Percentiles rank a stretch among this genome's conserved stretches.
phyloP scores from a whole-genome alignment of 2,329 filamentous ascomycete genomes.

The Aspergillus melleus region DNA sequence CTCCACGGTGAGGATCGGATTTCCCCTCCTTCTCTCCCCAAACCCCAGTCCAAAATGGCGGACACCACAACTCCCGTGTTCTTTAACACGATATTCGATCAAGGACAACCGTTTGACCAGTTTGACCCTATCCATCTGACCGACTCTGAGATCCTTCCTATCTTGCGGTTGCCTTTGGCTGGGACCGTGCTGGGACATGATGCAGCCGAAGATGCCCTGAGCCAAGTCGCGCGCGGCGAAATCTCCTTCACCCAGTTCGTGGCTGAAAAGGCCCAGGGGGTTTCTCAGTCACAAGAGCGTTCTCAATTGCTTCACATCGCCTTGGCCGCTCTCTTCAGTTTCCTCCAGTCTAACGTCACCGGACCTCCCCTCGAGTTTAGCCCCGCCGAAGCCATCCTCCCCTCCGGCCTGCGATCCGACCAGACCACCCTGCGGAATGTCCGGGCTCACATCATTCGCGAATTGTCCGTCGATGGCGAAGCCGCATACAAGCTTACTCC shows the following conservation, averaged over 20 bases:
- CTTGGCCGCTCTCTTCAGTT: conserved; percentile 71
- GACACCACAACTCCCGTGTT: conserved; percentile 24
- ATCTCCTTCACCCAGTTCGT: conserved; percentile 40
- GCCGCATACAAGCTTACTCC: conserved; percentile 83
- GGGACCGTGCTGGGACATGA: conserved; percentile 41
- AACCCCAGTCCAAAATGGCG: not conserved
- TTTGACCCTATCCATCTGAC: conserved; percentile 38
- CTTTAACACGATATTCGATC: conserved; percentile 36
- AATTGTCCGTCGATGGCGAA: conserved; percentile 78
- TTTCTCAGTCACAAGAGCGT: conserved; percentile 25
- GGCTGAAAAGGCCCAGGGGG: conserved; percentile 31
- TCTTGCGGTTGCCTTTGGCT: conserved; percentile 39
- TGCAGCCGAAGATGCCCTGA: conserved; percentile 25
- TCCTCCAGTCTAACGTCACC: conserved; percentile 84
- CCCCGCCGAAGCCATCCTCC: conserved; percentile 52
- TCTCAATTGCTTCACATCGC: conserved; percentile 57
- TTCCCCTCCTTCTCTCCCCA: not conserved
- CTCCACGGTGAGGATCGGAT: not conserved
- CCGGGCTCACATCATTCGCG: conserved; percentile 62
- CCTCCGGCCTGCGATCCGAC: conserved; percentile 36
- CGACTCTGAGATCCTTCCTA: conserved; percentile 33
- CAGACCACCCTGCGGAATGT: conserved; percentile 47
- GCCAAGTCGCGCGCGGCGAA: conserved; percentile 32
- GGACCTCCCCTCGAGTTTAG: conserved; percentile 72
- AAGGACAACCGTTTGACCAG: conserved; percentile 24